Base-by-base conservation (phyloP, 495 filamentous ascomycete species). In the Hypoxylon subgilvum region DNA sequence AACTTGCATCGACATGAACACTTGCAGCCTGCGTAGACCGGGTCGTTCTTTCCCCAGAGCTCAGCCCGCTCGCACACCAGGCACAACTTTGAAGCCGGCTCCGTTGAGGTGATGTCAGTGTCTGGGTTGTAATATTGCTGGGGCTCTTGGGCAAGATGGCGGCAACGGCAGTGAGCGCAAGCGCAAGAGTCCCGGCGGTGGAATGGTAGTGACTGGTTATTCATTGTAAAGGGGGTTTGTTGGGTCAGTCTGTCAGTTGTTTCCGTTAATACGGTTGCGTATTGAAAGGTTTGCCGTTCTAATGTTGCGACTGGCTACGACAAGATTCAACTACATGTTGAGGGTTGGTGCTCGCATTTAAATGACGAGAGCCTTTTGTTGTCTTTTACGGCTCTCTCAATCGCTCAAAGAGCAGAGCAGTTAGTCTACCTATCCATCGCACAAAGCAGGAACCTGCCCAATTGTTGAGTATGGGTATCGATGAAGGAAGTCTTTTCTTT, bases 1-100 rank as follows among this genome's bases (percentile, higher is more conserved):
- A 50, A 30, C 19, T 28, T 53, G 30, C 61, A 59, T 34, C 25
- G 22, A 9, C 61, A 64, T 8, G 36, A 38, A 38, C 61, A 64
- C 8, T 13, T 34, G 48, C 61, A 64, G 6, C 30, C 38, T 14
- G n/a, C 7, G n/a, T 63, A 63, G 0, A 16, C n/a, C 6, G 27
- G 13, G 0, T 45, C 18, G 13, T 35, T 63, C 42, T 57, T 63
- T 12, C 60, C 53, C 47, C 46, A 52, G n/a, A 57, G 27, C 21
- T 49, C 41, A 7, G 23, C 34, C 13, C 17, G 41, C 36, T 63
- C 60, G 41, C 52, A 63, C 2, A 40, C 22, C 1, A 63, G 41
- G 14, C 59, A 63, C 17, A 57, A 17, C 2, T n/a, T 31, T 16
- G 45, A 23, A 2, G 21, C 7, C 16, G 39, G 31, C 18, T 28